Evolutionary conservation across 169 alveolate genomes (phyloP), one percentile per base, ranked within the genome.

Genomic region (Eimeria brunetti): DNA sequence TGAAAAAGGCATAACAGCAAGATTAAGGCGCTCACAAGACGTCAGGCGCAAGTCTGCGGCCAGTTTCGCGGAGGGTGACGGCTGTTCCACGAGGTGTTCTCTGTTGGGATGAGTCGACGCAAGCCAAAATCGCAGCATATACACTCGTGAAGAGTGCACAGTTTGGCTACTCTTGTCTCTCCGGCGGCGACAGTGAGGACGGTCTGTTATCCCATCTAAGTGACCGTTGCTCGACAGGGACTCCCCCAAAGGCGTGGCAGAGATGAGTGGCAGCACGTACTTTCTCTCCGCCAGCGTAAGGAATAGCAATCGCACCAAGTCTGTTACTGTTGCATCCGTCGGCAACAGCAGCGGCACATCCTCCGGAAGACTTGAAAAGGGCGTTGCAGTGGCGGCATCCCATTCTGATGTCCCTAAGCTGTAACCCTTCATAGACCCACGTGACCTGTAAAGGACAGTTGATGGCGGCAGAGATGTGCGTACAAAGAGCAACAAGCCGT

Each of bases 11-110:
- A 41, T 2, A n/a, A 86, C 83, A 12, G 64, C 46, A 46, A 86
- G 93, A 64, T 64, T 86, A 51, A 86, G 93, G 49, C 93, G 93
- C 83, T 86, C 93, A 41, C 93, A 86, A 30, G 93, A 86, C 93
- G 53, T 86, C n/a, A 86, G 93, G 56, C 93, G 93, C 93, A 86
- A 46, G 83, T 86, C 93, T n/a, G 93, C 93, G 62, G 81, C 53
- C 93, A 86, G 38, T 49, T 64, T 86, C 49, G 93, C 93, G n/a
- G 93, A 86, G 69, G 93, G 93, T n/a, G 36, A n/a, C 64, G 93
- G 93, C 64, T 86, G 83, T 20, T 60, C 93, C 36, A 24, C 62
- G 64, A 62, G 92, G 16, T 49, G 90, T 36, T 86, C 93, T 51
- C 83, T 64, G 80, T 36, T 85, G 44, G 64, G 62, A 62, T 86